Base-by-base conservation (phyloP, 2,329 filamentous ascomycete species). In the Sporothrix luriei region DNA sequence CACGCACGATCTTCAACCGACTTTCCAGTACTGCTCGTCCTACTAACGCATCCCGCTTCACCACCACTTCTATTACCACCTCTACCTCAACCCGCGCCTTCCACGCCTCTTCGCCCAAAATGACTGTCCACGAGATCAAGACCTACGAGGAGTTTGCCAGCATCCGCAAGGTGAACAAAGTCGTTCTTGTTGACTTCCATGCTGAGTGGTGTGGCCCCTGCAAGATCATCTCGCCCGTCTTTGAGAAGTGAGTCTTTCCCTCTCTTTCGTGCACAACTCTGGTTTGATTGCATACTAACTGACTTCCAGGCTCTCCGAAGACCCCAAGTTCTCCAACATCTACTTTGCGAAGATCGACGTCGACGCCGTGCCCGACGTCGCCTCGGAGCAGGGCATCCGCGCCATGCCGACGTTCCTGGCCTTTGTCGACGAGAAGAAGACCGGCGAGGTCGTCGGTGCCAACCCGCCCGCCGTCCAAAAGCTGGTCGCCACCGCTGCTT, bases 171-270 rank as follows among this genome's bases (percentile, higher is more conserved):
- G 75, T 76, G 71, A 74, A 81, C 69, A 76, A 76, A 43, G 74
- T 91, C 73, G 86, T 97, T 75, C 82, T 97, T 72, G 83, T 98
- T 76, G 94, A 98, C 84, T 93, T 88, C 83, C 93, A 91, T 80
- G 94, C 94, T 69, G 88, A 84, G 73, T 97, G 94, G 94, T 98
- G 94, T 84, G 93, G 93, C 71, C 94, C 94, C 71, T 98, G 94
- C 90, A 97, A 94, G 85, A 86, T 89, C 76, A 95, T 97, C 76
- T 88, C 93, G 21, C 94, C 94, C 71, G 80, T 88, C 72, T 83
- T 97, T 70, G 85, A 85, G 75, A 84, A 89, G 85, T 90, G 81
- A 78, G 87, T 62, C 54, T 40, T 7, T 21, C 21, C 62, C 65
- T 19, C 59, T 66, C 64, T 59, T 70, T 72, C 74, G 40, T 16